phyloP scores from a whole-genome alignment of 1,284 basidiomycete species.

The Entoloma clypeatum region DNA sequence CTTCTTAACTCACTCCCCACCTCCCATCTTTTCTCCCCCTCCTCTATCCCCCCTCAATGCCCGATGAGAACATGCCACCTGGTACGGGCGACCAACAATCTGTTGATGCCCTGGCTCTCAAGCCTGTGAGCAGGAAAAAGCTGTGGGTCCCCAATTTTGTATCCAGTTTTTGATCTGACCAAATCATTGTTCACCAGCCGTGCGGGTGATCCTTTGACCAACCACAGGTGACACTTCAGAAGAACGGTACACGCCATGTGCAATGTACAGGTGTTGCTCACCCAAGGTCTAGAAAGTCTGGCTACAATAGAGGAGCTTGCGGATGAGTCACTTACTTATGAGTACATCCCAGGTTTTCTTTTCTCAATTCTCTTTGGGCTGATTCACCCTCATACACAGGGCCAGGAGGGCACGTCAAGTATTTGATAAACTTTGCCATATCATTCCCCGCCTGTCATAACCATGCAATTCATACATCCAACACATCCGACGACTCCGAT shows the following conservation, averaged over 20 bases:
- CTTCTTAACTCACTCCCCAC: too few relatives aligned
- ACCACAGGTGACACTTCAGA: not conserved
- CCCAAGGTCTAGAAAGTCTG: not conserved
- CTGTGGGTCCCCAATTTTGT: not conserved
- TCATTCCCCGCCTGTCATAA: too few relatives aligned
- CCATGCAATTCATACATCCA: too few relatives aligned
- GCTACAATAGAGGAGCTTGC: too few relatives aligned
- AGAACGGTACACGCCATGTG: constrained; percentile 2
- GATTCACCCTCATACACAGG: too few relatives aligned
- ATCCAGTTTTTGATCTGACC: not conserved
- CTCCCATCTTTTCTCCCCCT: too few relatives aligned
- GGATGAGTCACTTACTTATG: too few relatives aligned
- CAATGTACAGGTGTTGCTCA: constrained; percentile 1
- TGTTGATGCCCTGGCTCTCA: constrained; percentile 2
- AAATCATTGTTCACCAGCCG: not conserved
- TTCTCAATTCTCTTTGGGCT: too few relatives aligned
- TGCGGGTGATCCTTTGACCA: not conserved
- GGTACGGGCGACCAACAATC: not conserved
- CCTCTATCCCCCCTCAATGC: constrained; percentile 1
- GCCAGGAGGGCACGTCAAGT: too few relatives aligned
- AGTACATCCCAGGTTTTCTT: too few relatives aligned
- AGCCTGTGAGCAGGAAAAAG: constrained; percentile 4
- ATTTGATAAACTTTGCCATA: too few relatives aligned
- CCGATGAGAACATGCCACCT: not conserved
- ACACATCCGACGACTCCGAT: too few relatives aligned